These are phyloP conservation scores for Phlyctochytrium planicorne DNA, from an alignment of 192 early-diverging fungal species.

Conservation along the genomic window DNA sequence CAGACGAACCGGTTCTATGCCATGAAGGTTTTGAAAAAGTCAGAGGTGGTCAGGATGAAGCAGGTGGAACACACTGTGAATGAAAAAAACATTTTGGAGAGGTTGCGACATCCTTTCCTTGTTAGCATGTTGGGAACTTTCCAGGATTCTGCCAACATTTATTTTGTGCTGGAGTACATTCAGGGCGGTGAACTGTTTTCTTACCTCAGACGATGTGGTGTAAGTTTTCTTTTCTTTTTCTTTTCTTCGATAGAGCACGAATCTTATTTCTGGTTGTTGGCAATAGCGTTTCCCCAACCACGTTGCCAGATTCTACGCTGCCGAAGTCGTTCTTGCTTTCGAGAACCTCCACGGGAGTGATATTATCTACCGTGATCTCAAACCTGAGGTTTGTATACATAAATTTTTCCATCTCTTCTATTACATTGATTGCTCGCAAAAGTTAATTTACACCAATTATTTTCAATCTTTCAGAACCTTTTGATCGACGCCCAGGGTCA, in stretches of 20 bases:
- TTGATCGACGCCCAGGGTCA: constrained; percentile 74
- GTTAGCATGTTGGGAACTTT: constrained; percentile 92
- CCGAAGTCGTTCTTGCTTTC: constrained; percentile 83
- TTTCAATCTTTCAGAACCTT: constrained; percentile 51
- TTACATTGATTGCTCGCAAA: not conserved
- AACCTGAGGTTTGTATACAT: constrained; percentile 71
- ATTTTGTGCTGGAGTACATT: constrained; percentile 95
- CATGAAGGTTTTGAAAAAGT: constrained; percentile 94
- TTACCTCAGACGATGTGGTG: constrained; percentile 81
- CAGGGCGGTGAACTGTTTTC: constrained; percentile 96
- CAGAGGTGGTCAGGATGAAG: constrained; percentile 89
- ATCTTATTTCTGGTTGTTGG: constrained; percentile 6
- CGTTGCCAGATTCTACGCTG: constrained; percentile 87
- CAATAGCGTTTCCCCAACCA: constrained; percentile 78
- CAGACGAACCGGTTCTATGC: constrained; percentile 85
- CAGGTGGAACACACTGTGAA: constrained; percentile 99
- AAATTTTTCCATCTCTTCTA: not conserved
- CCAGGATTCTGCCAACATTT: constrained; percentile 88
- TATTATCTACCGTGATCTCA: constrained; percentile 90
- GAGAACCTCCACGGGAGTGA: constrained; percentile 85
- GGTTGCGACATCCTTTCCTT: constrained; percentile 84
- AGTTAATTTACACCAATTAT: constrained; percentile 10
- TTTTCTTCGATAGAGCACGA: not conserved
- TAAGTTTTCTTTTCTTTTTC: constrained; percentile 34
- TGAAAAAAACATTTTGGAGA: constrained; percentile 90